These are phyloP conservation scores for Torrubiellomyces zombiae DNA, from an alignment of 2,329 filamentous ascomycete genomes.

Conservation along the genomic window DNA sequence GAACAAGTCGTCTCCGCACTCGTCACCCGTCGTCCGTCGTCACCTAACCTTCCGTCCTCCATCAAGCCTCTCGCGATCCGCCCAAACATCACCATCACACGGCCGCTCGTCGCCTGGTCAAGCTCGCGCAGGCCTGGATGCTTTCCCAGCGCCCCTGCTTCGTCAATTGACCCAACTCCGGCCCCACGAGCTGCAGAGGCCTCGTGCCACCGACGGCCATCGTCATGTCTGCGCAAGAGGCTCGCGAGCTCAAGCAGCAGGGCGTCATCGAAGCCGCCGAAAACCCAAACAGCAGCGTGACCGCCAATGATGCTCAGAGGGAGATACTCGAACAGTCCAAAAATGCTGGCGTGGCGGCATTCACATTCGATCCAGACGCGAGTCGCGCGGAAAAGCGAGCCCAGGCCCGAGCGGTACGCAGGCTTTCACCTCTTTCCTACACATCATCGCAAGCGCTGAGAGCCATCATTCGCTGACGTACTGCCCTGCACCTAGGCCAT, in stretches of 20 bases:
- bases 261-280: constrained; percentile 62
- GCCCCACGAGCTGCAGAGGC: not conserved
- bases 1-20: too few relatives aligned
- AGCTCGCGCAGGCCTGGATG: constrained; percentile 4
- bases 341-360: constrained; percentile 64
- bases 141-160: constrained; percentile 2
- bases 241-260: constrained; percentile 60
- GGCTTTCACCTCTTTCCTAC: constrained; percentile 12
- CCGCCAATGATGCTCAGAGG: constrained; percentile 54
- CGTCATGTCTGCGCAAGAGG: constrained; percentile 18
- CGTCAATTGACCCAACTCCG: constrained; percentile 4
- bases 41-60: too few relatives aligned
- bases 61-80: too few relatives aligned
- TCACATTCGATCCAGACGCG: constrained; percentile 76
- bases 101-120: too few relatives aligned
- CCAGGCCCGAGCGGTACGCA: constrained; percentile 59
- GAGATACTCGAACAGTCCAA: constrained; percentile 61
- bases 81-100: too few relatives aligned
- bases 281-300: constrained; percentile 50
- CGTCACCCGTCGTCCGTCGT: too few relatives aligned
- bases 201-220: constrained; percentile 4
- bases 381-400: constrained; percentile 69
- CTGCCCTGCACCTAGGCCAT: constrained; percentile 13
- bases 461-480: constrained; percentile 3
- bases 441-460: constrained; percentile 1